phyloP scores from a whole-genome alignment of 2,329 filamentous ascomycete species.

The Diatrype stigma region DNA sequence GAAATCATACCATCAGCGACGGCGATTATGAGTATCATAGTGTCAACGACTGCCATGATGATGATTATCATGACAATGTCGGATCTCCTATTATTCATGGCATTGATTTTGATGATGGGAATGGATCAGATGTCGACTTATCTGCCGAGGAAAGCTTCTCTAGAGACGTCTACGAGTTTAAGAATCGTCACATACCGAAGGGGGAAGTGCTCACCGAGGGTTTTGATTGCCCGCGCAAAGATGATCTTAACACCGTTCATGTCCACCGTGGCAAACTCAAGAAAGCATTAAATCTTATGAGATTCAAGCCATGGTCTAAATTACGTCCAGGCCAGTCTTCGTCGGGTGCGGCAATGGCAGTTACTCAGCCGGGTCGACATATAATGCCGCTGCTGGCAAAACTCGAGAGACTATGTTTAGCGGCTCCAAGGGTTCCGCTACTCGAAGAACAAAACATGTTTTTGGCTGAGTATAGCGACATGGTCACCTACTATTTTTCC shows the following conservation, averaged over 20 bases:
- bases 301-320: constrained; percentile 1
- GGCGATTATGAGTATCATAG: background rate
- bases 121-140: constrained; percentile 6
- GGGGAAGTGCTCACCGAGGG: constrained; percentile 7
- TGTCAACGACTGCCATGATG: no score
- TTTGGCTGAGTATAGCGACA: constrained; percentile 15
- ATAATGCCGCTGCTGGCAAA: constrained; percentile 17
- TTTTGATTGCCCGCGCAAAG: constrained; percentile 15
- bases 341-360: constrained; percentile 8
- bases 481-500: constrained; percentile 21
- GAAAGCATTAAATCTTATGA: constrained; percentile 16
- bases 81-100: constrained; percentile 5
- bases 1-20: background rate
- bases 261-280: constrained; percentile 13
- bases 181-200: constrained; percentile 6
- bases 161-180: constrained; percentile 19
- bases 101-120: constrained; percentile 9
- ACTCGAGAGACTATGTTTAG: constrained; percentile 19
- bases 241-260: constrained; percentile 14
- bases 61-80: background rate
- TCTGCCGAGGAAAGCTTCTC: constrained; percentile 16
- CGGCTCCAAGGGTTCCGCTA: constrained; percentile 13
- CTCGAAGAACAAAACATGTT: constrained; percentile 23
- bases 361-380: constrained; percentile 13
- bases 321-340: constrained; percentile 6